Conservation (phyloP, 2,329 filamentous ascomycete species). For the Sarocladium kiliense region DNA sequence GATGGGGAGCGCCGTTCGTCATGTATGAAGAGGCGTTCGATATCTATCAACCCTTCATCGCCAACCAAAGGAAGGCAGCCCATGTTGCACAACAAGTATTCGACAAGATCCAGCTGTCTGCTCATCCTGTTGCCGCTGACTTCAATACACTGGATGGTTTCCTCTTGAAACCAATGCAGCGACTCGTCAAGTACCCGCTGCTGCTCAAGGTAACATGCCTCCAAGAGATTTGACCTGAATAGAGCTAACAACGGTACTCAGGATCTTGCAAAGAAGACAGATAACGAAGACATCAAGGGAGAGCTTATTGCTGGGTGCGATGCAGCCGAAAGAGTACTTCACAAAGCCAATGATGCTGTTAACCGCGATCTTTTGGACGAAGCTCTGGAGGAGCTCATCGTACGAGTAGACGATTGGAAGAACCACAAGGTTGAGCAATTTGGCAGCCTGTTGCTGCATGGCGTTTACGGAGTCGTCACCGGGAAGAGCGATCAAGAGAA, state of each 20-base stretch:
- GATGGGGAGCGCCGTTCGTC: slow-evolving; percentile 92
- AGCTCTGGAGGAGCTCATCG: slow-evolving; percentile 74
- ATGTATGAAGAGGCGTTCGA: slow-evolving; percentile 81
- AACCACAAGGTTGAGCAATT: slow-evolving; percentile 87
- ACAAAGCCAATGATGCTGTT: slow-evolving; percentile 85
- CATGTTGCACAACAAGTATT: slow-evolving; percentile 79
- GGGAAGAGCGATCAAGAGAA: slow-evolving; percentile 85
- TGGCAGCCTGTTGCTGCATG: slow-evolving; percentile 80
- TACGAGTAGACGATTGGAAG: slow-evolving; percentile 94
- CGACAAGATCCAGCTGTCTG: slow-evolving; percentile 75
- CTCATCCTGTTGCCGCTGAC: slow-evolving; percentile 75
- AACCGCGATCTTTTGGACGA: slow-evolving; percentile 81
- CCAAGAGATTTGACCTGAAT: neutral
- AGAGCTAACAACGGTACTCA: slow-evolving; percentile 26
- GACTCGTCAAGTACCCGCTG: slow-evolving; percentile 89
- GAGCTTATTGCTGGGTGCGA: slow-evolving; percentile 75
- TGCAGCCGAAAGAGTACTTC: slow-evolving; percentile 74
- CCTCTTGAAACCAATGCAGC: slow-evolving; percentile 92
- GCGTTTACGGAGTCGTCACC: slow-evolving; percentile 87
- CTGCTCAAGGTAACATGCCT: slow-evolving; percentile 63
- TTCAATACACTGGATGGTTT: slow-evolving; percentile 88
- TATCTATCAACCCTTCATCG: slow-evolving; percentile 95
- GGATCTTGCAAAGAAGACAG: slow-evolving; percentile 83
- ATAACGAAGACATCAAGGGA: slow-evolving; percentile 62
- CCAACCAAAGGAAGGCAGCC: slow-evolving; percentile 89